Evolutionary conservation across 148 eudicot genomes (phyloP), one percentile per base, ranked within the genome.

Genomic region (Rhododendron simsii): DNA sequence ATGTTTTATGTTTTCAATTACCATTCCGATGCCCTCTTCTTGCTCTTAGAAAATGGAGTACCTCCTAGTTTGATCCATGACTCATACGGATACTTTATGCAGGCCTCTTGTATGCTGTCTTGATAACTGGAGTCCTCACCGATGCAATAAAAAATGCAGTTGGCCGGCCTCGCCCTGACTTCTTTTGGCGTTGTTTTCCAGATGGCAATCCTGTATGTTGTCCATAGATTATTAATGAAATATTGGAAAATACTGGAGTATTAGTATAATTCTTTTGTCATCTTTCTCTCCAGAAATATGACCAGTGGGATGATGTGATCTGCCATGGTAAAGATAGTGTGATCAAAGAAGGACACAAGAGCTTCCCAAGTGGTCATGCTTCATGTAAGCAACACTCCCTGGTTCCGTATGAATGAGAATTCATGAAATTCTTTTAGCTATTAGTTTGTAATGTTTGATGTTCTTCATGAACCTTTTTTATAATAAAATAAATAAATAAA

Each of bases 131-230:
- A 2, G 98, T 96, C 28, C 83, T 96, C 3, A 96, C 99, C 30
- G 99, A 95, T 92, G 88, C 98, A 13, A 95, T 96, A 21, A 96
- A 96, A 89, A 92, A 92, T 90, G 98, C 88, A 76, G 97, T 95
- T 89, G 99, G 99, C 82, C 94, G 99, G 13, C 99, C 98, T 51
- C 93, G 98, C 37, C 99, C 99, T 7, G 92, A 96, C 89, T 96
- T 96, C 92, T 96, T 93, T 78, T 96, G 96, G 96, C 96, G 99
- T 51, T 96, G 99, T 89, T 96, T 96, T 82, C 99, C 99, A 78
- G 93, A 95, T 87, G 99, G 99, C 41, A 88, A 55, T 69, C 94
- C 84, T 78, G 97, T 96, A 87, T 79, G 91, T 81, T 55, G 8
- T 18, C 2, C 3, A 1, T 21, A 21, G 30, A 21, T 1, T 77